Percentiles rank a stretch among this genome's conserved stretches.
Conservation (phyloP, 2,329 filamentous ascomycete species). For the Calonectria naviculata region DNA sequence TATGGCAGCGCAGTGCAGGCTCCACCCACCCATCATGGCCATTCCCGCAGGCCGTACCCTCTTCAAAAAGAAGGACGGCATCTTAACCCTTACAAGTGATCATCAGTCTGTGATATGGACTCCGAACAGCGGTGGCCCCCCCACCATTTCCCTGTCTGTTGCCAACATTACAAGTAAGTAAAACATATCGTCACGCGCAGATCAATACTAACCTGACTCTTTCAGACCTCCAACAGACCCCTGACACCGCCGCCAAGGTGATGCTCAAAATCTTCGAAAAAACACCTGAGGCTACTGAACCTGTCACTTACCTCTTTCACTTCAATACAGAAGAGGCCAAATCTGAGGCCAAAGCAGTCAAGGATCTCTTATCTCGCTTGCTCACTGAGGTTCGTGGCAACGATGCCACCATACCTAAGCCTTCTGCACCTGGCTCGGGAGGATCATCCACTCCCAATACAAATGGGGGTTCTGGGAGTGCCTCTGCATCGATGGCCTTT, state of each 20-base stretch:
- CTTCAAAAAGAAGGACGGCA: conserved; percentile 98
- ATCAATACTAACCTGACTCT: conserved; percentile 1
- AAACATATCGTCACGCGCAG: conserved; percentile 3
- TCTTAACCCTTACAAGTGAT: conserved; percentile 79
- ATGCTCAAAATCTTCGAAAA: conserved; percentile 94
- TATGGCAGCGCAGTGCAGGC: not conserved
- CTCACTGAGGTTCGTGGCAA: conserved; percentile 75
- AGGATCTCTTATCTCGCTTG: conserved; percentile 82
- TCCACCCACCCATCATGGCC: conserved; percentile 56
- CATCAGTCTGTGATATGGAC: conserved; percentile 84
- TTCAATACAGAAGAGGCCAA: conserved; percentile 87
- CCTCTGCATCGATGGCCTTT: conserved; percentile 80
- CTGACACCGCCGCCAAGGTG: conserved; percentile 86
- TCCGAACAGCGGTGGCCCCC: conserved; percentile 72
- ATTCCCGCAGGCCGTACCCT: conserved; percentile 73
- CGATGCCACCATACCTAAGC: conserved; percentile 63
- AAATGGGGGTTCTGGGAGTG: conserved; percentile 48
- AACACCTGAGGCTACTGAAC: conserved; percentile 64
- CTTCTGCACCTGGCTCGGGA: conserved; percentile 46
- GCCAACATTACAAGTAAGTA: conserved; percentile 83
- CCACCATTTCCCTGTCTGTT: conserved; percentile 76
- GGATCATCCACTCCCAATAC: conserved; percentile 43
- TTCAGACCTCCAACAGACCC: conserved; percentile 92
- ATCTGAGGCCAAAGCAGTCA: conserved; percentile 85
- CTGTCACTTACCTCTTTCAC: conserved; percentile 84